Percentiles rank a stretch among this genome's conserved stretches.
These are phyloP conservation scores for Ballota nigra DNA, from an alignment of 257 asterid genomes.

Conservation along the genomic window DNA sequence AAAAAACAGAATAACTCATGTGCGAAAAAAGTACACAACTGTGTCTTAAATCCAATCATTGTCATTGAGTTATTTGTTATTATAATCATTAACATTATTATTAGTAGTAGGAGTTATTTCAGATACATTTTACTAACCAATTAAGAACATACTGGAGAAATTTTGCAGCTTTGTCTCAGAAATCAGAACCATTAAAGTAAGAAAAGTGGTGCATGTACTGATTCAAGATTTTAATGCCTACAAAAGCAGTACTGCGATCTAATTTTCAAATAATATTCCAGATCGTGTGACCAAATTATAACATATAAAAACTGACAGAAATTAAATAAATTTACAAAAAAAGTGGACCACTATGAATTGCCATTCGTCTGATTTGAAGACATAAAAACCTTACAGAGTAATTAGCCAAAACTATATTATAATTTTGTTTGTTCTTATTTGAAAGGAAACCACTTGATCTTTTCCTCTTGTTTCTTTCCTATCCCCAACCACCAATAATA, in stretches of 20 bases:
- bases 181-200: slow-evolving; percentile 27
- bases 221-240: slow-evolving; percentile 18
- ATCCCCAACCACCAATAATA: slow-evolving; percentile 41
- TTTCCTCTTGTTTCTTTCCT: slow-evolving; percentile 36
- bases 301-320: background rate
- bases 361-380: slow-evolving; percentile 53
- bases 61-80: background rate
- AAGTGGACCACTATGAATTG: slow-evolving; percentile 49
- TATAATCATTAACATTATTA: background rate
- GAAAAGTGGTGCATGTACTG: slow-evolving; percentile 32
- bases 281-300: slow-evolving; percentile 29
- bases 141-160: slow-evolving; percentile 15
- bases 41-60: background rate
- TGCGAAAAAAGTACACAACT: background rate
- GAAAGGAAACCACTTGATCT: slow-evolving; percentile 26
- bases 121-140: background rate
- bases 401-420: slow-evolving; percentile 10
- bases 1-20: background rate
- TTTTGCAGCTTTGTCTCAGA: slow-evolving; percentile 30
- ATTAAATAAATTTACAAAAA: background rate
- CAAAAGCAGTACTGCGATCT: slow-evolving; percentile 19
- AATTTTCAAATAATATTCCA: slow-evolving; percentile 20
- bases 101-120: background rate
- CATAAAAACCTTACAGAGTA: slow-evolving; percentile 34
- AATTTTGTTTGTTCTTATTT: slow-evolving; percentile 33